Evolutionary conservation across 768 basidiomycete species (phyloP).

Genomic region (Candolleomyces aberdarensis): DNA sequence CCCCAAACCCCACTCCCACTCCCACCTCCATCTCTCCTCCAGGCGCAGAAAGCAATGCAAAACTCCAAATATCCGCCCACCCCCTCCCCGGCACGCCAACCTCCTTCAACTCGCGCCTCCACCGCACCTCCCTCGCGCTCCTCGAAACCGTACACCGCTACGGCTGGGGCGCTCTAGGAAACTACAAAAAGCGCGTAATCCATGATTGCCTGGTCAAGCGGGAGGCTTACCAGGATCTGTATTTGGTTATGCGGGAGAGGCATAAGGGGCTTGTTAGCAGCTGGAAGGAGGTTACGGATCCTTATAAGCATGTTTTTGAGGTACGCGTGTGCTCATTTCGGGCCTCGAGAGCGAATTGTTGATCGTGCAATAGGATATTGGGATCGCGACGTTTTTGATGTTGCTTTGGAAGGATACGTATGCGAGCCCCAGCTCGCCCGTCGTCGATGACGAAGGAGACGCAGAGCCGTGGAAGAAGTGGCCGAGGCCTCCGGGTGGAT

Average conservation of each 20-base stretch:
- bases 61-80: slow-evolving; percentile 48
- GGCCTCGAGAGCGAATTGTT: not conserved
- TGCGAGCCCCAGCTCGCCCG: slow-evolving; percentile 10
- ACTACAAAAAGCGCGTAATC: slow-evolving; percentile 81
- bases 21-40: slow-evolving; percentile 34
- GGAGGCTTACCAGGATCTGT: slow-evolving; percentile 86
- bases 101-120: slow-evolving; percentile 61
- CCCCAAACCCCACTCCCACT: no score
- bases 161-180: slow-evolving; percentile 77
- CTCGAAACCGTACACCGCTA: slow-evolving; percentile 85
- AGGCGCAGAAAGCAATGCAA: not conserved
- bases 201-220: slow-evolving; percentile 80
- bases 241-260: slow-evolving; percentile 80
- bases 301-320: slow-evolving; percentile 89
- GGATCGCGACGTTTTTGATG: slow-evolving; percentile 91
- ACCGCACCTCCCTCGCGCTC: slow-evolving; percentile 77
- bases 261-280: slow-evolving; percentile 71
- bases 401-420: slow-evolving; percentile 85
- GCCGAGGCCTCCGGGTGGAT: slow-evolving; percentile 81
- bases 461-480: slow-evolving; percentile 60
- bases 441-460: slow-evolving; percentile 7
- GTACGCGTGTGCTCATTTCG: slow-evolving; percentile 25
- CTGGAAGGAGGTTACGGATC: slow-evolving; percentile 84
- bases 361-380: slow-evolving; percentile 66
- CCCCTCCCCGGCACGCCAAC: slow-evolving; percentile 48